Evolutionary conservation across 371 early-diverging fungal species (phyloP).

Genomic region (Astathelohania contejeani): DNA sequence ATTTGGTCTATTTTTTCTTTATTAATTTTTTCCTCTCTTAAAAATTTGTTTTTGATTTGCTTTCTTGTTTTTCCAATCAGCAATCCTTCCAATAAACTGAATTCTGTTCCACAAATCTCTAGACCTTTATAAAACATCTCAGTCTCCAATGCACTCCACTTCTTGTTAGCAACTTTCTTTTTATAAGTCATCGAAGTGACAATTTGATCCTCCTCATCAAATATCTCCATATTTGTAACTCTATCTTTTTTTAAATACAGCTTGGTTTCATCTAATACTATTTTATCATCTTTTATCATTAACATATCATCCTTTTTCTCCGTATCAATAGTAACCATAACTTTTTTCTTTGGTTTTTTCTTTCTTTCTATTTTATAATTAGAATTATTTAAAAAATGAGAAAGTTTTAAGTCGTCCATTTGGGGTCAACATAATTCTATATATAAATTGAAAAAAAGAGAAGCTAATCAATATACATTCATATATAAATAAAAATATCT

Average conservation of each 20-base stretch:
- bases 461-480: no score
- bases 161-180: constrained; percentile 16
- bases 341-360: constrained; percentile 13
- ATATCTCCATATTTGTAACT: constrained; percentile 9
- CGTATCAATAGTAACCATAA: no score
- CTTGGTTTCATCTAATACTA: constrained; percentile 32
- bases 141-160: constrained; percentile 48
- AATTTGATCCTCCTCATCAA: constrained; percentile 28
- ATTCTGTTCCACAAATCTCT: constrained; percentile 47
- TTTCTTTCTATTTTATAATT: constrained; percentile 36
- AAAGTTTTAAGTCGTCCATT: constrained; percentile 13
- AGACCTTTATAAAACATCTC: constrained; percentile 46
- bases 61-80: constrained; percentile 45
- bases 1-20: constrained; percentile 14
- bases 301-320: constrained; percentile 25
- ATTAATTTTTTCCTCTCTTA: constrained; percentile 39
- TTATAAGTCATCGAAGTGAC: constrained; percentile 47
- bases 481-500: no score
- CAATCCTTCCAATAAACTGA: constrained; percentile 43
- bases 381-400: constrained; percentile 44
- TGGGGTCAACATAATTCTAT: no score
- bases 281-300: constrained; percentile 39
- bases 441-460: no score
- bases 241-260: constrained; percentile 15
- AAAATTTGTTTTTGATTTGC: constrained; percentile 45